Evolutionary conservation across 768 basidiomycete genomes (phyloP).

Genomic region (Amyloporia xantha): DNA sequence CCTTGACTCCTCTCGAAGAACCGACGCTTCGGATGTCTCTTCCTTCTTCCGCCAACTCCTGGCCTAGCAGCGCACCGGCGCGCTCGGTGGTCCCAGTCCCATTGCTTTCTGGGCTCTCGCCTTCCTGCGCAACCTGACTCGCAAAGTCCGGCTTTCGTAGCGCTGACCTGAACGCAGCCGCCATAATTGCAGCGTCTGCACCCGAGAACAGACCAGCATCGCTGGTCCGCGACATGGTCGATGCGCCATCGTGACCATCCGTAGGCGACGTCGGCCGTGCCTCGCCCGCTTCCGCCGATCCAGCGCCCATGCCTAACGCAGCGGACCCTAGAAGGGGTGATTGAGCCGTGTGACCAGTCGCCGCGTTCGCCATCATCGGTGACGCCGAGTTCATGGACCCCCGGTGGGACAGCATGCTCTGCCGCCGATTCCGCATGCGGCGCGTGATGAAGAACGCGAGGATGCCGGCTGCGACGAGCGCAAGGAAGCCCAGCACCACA

Average conservation of each 20-base stretch:
- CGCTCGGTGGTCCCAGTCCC: constrained; percentile 23
- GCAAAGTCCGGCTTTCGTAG: constrained; percentile 87
- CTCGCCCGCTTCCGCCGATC: constrained; percentile 21
- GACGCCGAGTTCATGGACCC: constrained; percentile 75
- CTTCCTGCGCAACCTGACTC: constrained; percentile 62
- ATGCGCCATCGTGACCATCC: constrained; percentile 56
- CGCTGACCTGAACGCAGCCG: constrained; percentile 85
- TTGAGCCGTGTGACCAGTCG: constrained; percentile 33
- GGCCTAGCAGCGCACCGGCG: constrained; percentile 45
- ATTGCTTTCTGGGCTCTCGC: constrained; percentile 48
- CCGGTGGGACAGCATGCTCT: constrained; percentile 44
- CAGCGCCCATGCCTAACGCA: constrained; percentile 22
- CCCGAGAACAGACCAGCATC: constrained; percentile 71
- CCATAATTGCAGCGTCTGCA: constrained; percentile 89
- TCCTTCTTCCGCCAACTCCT: constrained; percentile 86
- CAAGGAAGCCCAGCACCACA: constrained; percentile 78
- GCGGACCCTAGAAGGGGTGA: constrained; percentile 41
- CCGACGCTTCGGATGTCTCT: constrained; percentile 79
- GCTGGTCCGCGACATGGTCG: constrained; percentile 57
- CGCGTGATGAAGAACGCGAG: constrained; percentile 71
- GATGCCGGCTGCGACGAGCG: constrained; percentile 62
- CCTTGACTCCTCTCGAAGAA: constrained; percentile 71
- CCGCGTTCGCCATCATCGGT: constrained; percentile 74
- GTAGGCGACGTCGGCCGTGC: constrained; percentile 29
- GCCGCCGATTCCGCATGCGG: constrained; percentile 48